These are phyloP conservation scores for Tetragonia tetragonoides DNA, from an alignment of 148 eudicot species.

Conservation along the genomic window DNA sequence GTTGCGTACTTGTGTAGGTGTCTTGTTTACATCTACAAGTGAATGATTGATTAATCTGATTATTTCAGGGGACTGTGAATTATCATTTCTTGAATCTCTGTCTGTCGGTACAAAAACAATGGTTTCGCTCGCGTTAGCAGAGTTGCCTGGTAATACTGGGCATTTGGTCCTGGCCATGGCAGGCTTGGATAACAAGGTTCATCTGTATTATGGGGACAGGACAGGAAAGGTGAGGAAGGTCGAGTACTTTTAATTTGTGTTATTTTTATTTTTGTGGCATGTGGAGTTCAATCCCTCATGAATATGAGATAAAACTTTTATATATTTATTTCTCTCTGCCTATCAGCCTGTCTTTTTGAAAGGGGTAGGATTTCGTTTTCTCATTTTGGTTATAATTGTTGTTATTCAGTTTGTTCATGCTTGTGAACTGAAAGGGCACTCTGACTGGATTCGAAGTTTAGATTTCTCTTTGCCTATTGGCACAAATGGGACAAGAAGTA, in stretches of 20 bases:
- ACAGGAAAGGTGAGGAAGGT: conserved; percentile 65
- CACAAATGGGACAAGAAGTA: conserved; percentile 40
- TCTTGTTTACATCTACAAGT: conserved; percentile 1
- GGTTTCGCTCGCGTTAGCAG: conserved; percentile 84
- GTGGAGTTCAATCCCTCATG: not conserved
- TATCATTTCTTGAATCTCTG: conserved; percentile 59
- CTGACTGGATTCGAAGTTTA: conserved; percentile 92
- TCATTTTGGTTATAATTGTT: conserved; percentile 23
- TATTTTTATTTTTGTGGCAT: not conserved
- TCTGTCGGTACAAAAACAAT: conserved; percentile 74
- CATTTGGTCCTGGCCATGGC: conserved; percentile 80
- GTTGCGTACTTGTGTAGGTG: not conserved
- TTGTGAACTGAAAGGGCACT: conserved; percentile 92
- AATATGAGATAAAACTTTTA: not conserved
- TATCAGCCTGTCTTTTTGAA: not conserved
- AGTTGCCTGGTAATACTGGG: conserved; percentile 60
- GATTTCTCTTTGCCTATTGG: conserved; percentile 84
- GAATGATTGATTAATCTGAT: conserved; percentile 3
- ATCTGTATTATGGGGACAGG: conserved; percentile 78
- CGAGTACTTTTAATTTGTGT: not conserved
- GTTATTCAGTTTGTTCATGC: conserved; percentile 66
- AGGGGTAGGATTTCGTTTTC: conserved; percentile 14
- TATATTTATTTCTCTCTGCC: not conserved
- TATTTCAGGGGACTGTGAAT: conserved; percentile 62
- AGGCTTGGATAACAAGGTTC: conserved; percentile 90